Base-by-base conservation (phyloP, 257 asterid species). In the Jacaranda copaia region DNA sequence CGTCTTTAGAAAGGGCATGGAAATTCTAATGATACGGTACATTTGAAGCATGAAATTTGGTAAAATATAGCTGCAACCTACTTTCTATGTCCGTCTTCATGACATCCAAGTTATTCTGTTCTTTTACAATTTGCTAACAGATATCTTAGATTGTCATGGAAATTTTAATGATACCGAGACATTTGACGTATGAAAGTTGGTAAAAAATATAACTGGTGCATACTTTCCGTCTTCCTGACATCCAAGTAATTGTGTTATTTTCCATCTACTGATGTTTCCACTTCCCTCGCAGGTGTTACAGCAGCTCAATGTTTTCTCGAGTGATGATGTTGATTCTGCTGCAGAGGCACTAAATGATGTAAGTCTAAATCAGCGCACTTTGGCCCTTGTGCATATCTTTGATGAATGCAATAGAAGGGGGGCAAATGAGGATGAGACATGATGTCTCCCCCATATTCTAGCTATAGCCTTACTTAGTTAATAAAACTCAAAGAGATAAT, bases 311-410 rank as follows among this genome's bases (percentile, higher is more conserved):
- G 97, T 96, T 70, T 96, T 96, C 86, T 77, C 96, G 0, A 78
- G 81, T 18, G 88, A 86, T 38, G 98, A 96, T 64, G 68, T 93
- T 82, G 97, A 93, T 79, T 75, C 97, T 74, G 99, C 97, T 75
- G 97, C 99, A 20, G 97, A 96, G 81, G 94, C 93, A 73, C 72
- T 96, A 72, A 86, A 93, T 75, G 91, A 91, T 80, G 99, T 93
- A 93, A 93, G 95, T 84, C 49, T 55, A 43, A 52, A 39, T 11
- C 4, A 35, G 6, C 18, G 4, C 48, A 48, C 51, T 6, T 16
- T 43, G 8, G 6, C 6, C 14, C 48, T 16, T 36, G 56, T 20
- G 10, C 52, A 64, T 32, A 62, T 58, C 68, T 58, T 48, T 45
- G 39, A 20, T 25, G 68, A 69, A 57, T 51, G 48, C 35, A 14